A percentile compares a stretch with the other conserved stretches of the same genome.
Evolutionary conservation across 1,139 yeast genomes (phyloP).

Genomic region (Magnusiomyces tetraspermus): DNA sequence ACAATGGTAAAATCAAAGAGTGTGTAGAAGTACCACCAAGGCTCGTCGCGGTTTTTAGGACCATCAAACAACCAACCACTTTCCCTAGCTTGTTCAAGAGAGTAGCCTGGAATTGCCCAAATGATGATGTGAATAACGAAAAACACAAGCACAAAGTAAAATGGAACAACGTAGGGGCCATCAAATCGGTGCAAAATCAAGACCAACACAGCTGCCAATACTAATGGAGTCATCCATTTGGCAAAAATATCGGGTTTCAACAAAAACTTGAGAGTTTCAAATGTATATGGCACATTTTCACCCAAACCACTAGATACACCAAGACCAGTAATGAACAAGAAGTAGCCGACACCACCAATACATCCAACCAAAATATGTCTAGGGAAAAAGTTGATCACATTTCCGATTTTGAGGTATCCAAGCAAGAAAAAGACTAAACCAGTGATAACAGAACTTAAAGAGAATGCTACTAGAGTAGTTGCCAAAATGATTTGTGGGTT

Average conservation of each 20-base stretch:
- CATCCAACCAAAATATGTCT: conserved; percentile 93
- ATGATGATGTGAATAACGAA: conserved; percentile 59
- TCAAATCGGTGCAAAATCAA: conserved; percentile 55
- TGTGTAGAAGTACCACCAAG: conserved; percentile 82
- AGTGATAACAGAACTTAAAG: conserved; percentile 72
- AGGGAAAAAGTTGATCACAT: conserved; percentile 89
- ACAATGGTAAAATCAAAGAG: conserved; percentile 62
- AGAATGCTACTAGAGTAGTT: conserved; percentile 80
- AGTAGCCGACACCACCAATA: conserved; percentile 97
- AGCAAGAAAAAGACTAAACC: conserved; percentile 69
- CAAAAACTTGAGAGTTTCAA: conserved; percentile 45
- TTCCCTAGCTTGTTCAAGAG: conserved; percentile 51
- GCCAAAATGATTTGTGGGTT: conserved; percentile 59
- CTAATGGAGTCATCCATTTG: conserved; percentile 68
- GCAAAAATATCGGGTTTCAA: conserved; percentile 37
- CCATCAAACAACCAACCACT: conserved; percentile 76
- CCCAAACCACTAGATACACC: conserved; percentile 78
- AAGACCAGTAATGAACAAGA: conserved; percentile 77
- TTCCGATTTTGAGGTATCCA: conserved; percentile 74
- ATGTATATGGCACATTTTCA: conserved; percentile 60
- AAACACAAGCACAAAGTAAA: conserved; percentile 67
- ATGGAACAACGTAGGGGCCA: conserved; percentile 73
- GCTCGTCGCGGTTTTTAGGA: conserved; percentile 50
- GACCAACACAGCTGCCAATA: conserved; percentile 48
- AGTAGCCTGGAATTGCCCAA: conserved; percentile 54